A percentile compares a stretch with the other conserved stretches of the same genome.
Conservation (phyloP, 2,329 filamentous ascomycete genomes). For the Esteya vermicola region DNA sequence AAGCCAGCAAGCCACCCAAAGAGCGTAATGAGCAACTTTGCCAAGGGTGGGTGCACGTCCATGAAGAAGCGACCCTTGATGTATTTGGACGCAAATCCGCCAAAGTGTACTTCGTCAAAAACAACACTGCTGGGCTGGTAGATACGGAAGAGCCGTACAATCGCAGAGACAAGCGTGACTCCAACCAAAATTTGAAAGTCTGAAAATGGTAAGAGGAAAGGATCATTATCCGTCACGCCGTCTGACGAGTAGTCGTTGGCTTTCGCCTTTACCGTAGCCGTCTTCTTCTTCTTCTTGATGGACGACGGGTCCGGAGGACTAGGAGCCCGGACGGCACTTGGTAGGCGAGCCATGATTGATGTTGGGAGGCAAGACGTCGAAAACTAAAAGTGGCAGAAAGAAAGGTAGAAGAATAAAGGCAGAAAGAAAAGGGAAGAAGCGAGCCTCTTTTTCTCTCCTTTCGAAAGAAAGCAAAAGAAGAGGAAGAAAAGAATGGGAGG, state of each 20-base stretch:
- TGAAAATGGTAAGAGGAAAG: constrained; percentile 69
- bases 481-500: background rate
- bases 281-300: constrained; percentile 14
- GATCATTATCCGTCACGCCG: constrained; percentile 77
- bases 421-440: too few relatives aligned
- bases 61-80: constrained; percentile 99
- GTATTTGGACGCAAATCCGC: constrained; percentile 95
- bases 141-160: constrained; percentile 85
- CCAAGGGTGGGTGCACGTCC: constrained; percentile 97
- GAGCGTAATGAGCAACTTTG: constrained; percentile 91
- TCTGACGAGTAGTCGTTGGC: constrained; percentile 55
- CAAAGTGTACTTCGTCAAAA: constrained; percentile 98
- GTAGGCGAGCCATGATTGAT: background rate
- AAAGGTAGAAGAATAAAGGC: too few relatives aligned
- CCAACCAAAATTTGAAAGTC: constrained; percentile 68
- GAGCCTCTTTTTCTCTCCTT: too few relatives aligned
- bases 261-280: background rate
- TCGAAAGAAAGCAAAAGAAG: background rate
- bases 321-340: constrained; percentile 1
- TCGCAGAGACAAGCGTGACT: constrained; percentile 60
- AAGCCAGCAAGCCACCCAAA: constrained; percentile 93
- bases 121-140: constrained; percentile 94
- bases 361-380: too few relatives aligned
- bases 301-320: constrained; percentile 13
- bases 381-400: too few relatives aligned